Base-by-base conservation (phyloP, 352 stramenopile species). In the Phytophthora agathidicida region DNA sequence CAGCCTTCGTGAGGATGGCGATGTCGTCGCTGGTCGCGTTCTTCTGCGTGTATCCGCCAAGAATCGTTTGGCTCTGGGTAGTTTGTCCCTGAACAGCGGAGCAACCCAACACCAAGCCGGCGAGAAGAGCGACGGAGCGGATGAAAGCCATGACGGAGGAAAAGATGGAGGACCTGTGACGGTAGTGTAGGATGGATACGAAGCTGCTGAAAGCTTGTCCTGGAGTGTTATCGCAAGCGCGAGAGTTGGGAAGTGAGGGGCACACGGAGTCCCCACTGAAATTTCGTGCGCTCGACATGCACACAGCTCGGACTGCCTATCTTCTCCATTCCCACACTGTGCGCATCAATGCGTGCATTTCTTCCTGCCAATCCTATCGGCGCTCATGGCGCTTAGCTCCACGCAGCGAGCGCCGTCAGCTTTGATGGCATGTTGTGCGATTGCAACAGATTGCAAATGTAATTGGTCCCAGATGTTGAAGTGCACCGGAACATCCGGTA, bases 1-100 rank as follows among this genome's bases (percentile, higher is more conserved):
- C 52, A 14, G 70, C 72, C 42, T 84, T 35, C 23, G 78, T 60
- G 20, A 84, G 65, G 35, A 77, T 37, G 22, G 61, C 44, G 9
- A 68, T 42, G 26, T 74, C 68, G 14, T 46, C 51, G 39, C 43
- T 47, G 16, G 68, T 77, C 4, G 53, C 36, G 20, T 63, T 55
- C n/a, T 63, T 44, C 17, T 46, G 45, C 24, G 32, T 54, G 44
- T 68, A 77, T 23, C 54, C 56, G n/a, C 68, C 68, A 9, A 66
- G 41, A 48, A 71, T 52, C 24, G 42, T 55, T n/a, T 49, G 20
- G 13, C 26, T 32, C 19, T 73, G 52, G 23, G 41, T 35, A 11
- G 30, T n/a, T n/a, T 49, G 20, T 11, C 26, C 37, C 19, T 73
- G 52, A 28, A 36, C 39, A 11, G 30, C 60, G n/a, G 47, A 59